Percentiles rank a stretch among this genome's conserved stretches.
Evolutionary conservation across 2,329 filamentous ascomycete species (phyloP).

Genomic region (Scolecobasidium constrictum): DNA sequence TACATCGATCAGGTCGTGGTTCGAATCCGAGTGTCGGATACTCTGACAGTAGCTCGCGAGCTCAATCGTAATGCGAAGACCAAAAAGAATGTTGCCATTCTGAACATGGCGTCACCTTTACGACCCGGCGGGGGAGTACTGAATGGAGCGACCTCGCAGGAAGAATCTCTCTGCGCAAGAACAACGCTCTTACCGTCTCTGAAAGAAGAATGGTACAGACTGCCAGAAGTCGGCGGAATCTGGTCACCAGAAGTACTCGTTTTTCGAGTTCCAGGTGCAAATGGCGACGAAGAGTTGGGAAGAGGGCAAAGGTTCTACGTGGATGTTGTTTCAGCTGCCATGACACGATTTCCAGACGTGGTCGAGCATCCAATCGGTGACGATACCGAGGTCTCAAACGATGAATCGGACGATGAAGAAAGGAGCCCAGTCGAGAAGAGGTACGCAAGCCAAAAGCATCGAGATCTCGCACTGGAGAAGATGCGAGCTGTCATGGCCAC

Average conservation of each 20-base stretch:
- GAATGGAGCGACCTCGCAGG: constrained; percentile 48
- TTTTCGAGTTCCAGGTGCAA: constrained; percentile 34
- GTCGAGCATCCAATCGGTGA: constrained; percentile 20
- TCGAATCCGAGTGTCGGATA: constrained; percentile 39
- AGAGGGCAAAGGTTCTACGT: constrained; percentile 46
- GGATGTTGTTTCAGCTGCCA: constrained; percentile 47
- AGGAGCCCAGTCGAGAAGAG: constrained; percentile 17
- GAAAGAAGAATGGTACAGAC: constrained; percentile 46
- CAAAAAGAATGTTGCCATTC: constrained; percentile 36
- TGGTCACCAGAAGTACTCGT: constrained; percentile 50
- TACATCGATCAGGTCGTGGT: constrained; percentile 21
- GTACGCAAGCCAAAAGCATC: constrained; percentile 38
- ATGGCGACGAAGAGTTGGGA: constrained; percentile 28
- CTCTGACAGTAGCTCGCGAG: constrained; percentile 39
- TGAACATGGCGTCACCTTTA: constrained; percentile 55
- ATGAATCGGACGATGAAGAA: constrained; percentile 10
- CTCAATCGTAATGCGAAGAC: constrained; percentile 11
- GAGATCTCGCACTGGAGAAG: constrained; percentile 41
- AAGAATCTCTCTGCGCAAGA: constrained; percentile 51
- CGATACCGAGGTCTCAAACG: neutral
- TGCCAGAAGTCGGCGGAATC: constrained; percentile 47
- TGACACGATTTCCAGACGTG: constrained; percentile 47
- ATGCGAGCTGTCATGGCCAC: constrained; percentile 49
- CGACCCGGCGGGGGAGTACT: constrained; percentile 51
- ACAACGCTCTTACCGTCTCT: constrained; percentile 50